Conservation (phyloP, 306 rosid species). For the Sindora glabra region DNA sequence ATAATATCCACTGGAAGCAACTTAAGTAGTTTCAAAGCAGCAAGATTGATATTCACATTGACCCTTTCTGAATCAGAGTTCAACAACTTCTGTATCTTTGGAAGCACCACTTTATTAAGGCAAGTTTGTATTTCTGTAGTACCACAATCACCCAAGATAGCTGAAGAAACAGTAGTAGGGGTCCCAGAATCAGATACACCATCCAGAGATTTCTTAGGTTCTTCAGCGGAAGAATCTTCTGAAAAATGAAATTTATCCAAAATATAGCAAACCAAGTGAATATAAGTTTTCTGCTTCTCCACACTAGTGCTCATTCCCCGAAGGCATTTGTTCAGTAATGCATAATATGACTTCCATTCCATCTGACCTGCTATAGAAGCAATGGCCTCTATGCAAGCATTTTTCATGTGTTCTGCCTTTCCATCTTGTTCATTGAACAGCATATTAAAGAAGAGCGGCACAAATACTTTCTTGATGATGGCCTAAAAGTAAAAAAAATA, state of each 20-base stretch:
- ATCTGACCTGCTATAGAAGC: slow-evolving; percentile 71
- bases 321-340: slow-evolving; percentile 66
- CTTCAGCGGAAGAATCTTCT: slow-evolving; percentile 20
- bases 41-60: slow-evolving; percentile 67
- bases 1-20: slow-evolving; percentile 74
- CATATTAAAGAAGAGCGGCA: slow-evolving; percentile 81
- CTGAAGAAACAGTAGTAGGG: slow-evolving; percentile 15
- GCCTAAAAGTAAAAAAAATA: slow-evolving; percentile 42
- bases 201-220: slow-evolving; percentile 18
- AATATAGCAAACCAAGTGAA: slow-evolving; percentile 71
- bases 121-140: slow-evolving; percentile 51
- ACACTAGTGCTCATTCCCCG: slow-evolving; percentile 44
- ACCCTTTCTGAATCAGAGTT: slow-evolving; percentile 73
- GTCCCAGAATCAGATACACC: slow-evolving; percentile 26
- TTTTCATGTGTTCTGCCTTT: slow-evolving; percentile 66
- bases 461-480: slow-evolving; percentile 52
- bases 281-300: slow-evolving; percentile 56
- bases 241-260: slow-evolving; percentile 78
- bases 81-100: slow-evolving; percentile 69
- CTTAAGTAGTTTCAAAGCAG: slow-evolving; percentile 75
- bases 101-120: slow-evolving; percentile 61
- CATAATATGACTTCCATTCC: slow-evolving; percentile 83
- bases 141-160: slow-evolving; percentile 1
- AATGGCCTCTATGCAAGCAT: slow-evolving; percentile 78
- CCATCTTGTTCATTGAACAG: slow-evolving; percentile 61